These are phyloP conservation scores for Huntiella savannae DNA, from an alignment of 2,329 filamentous ascomycete species.

Conservation along the genomic window DNA sequence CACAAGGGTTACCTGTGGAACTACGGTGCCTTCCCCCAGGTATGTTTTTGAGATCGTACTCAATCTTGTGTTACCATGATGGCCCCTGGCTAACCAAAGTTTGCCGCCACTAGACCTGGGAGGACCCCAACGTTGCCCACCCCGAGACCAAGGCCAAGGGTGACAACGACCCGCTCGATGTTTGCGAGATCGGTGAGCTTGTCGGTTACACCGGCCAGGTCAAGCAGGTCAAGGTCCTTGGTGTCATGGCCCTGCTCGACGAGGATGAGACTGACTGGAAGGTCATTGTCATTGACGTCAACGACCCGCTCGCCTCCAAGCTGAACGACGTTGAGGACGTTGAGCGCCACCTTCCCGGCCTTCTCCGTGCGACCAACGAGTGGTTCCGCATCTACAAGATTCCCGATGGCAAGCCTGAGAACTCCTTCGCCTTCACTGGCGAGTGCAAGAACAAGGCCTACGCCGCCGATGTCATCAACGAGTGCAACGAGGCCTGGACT, in stretches of 20 bases:
- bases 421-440: constrained; percentile 99
- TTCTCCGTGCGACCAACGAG: constrained; percentile 95
- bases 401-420: constrained; percentile 99
- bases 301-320: constrained; percentile 89
- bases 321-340: constrained; percentile 98
- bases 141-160: constrained; percentile 99
- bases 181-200: constrained; percentile 98
- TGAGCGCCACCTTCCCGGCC: constrained; percentile 90
- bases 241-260: constrained; percentile 96
- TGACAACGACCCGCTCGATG: constrained; percentile 97
- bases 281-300: constrained; percentile 97
- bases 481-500: constrained; percentile 96
- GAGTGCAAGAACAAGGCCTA: constrained; percentile 99
- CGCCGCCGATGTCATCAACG: constrained; percentile 83
- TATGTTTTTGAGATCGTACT: constrained; percentile 24
- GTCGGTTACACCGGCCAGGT: constrained; percentile 91
- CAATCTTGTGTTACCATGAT: background rate
- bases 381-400: constrained; percentile 99
- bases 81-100: background rate
- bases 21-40: constrained; percentile 98
- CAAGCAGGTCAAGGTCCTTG: constrained; percentile 99
- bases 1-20: constrained; percentile 99
- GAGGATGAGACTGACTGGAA: constrained; percentile 99
- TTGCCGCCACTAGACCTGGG: constrained; percentile 58
- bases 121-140: constrained; percentile 90